A percentile compares a stretch with the other conserved stretches of the same genome.
phyloP scores from a whole-genome alignment of 768 basidiomycete genomes.

The Tubosaeta sp. region DNA sequence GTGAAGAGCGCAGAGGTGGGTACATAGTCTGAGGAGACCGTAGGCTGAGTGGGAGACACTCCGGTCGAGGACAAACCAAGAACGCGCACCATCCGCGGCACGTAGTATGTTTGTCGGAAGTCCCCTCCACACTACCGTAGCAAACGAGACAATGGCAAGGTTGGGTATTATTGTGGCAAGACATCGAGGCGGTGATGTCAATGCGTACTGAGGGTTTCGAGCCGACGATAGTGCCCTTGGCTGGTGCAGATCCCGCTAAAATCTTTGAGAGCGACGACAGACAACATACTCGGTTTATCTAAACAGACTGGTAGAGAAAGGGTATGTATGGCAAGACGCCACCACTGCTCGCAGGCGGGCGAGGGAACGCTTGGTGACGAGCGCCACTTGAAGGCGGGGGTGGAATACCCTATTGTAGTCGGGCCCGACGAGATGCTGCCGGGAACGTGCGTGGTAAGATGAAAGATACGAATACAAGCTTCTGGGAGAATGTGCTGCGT shows the following conservation, averaged over 20 bases:
- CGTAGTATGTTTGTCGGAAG: conserved; percentile 7
- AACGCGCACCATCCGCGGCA: conserved; percentile 18
- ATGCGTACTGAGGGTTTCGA: conserved; percentile 16
- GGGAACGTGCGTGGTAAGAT: too few relatives aligned
- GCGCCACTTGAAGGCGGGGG: too few relatives aligned
- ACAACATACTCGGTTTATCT: too few relatives aligned
- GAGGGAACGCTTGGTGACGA: too few relatives aligned
- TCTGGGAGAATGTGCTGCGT: too few relatives aligned
- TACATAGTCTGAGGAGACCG: conserved; percentile 8
- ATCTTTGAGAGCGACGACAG: conserved; percentile 18
- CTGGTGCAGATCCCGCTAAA: conserved; percentile 8
- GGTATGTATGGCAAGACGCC: too few relatives aligned
- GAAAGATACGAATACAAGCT: too few relatives aligned
- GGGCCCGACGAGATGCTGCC: too few relatives aligned
- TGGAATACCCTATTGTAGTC: too few relatives aligned
- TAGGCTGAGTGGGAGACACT: neutral
- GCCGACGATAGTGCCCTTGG: conserved; percentile 7
- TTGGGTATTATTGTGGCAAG: conserved; percentile 13
- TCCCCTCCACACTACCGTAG: neutral
- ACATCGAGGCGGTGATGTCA: conserved; percentile 21
- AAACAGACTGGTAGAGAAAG: too few relatives aligned
- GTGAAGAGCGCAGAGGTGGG: conserved; percentile 14
- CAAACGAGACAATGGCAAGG: conserved; percentile 20
- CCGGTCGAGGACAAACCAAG: conserved; percentile 12
- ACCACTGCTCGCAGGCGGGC: too few relatives aligned